Base-by-base conservation (phyloP, 2,329 filamentous ascomycete species). In the Sordariomycetes sp. region DNA sequence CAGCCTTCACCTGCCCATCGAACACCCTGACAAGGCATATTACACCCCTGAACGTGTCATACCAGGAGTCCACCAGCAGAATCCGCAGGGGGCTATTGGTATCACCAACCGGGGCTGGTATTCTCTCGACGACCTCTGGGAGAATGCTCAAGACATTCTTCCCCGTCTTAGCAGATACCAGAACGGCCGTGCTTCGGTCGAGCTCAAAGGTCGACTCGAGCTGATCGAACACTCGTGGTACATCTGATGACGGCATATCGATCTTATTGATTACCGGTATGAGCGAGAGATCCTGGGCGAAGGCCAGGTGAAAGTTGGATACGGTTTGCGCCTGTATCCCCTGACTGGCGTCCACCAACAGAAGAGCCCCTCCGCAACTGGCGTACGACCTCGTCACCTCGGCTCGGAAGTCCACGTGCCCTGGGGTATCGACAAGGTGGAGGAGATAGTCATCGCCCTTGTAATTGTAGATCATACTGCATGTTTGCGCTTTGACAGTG, bases 401-500 rank as follows among this genome's bases (percentile, higher is more conserved):
- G 53, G 94, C 94, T 58, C 94, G 82, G 70, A 99, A 99, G 73
- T 99, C 94, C 59, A 99, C 94, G 73, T 99, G 94, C 32, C 94
- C 94, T 0, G 94, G 94, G 0, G 94, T 99, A 70, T 99, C 94
- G 58, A 99, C 91, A 32, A 99, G 79, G 71, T 99, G 94, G 34
- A 99, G 77, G 58, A 99, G 79, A 68, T 97, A 97, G 70, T 99
- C 94, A 35, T 87, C 75, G 17, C 88, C 91, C 20, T 86, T 76
- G 72, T 96, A 77, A 32, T 87, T 90, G 75, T 96, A 96, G 56
- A 99, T 81, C 94, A 99, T 99, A 58, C 87, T 94, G 72, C 94
- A 97, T 58, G 94, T 97, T 75, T 99, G 94, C 57, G 94, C 94
- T 76, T 99, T 99, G 69, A 99, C 94, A 0, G 94, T 99, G 69